phyloP scores from a whole-genome alignment of 192 early-diverging fungal genomes.

The Linnemannia zychae region DNA sequence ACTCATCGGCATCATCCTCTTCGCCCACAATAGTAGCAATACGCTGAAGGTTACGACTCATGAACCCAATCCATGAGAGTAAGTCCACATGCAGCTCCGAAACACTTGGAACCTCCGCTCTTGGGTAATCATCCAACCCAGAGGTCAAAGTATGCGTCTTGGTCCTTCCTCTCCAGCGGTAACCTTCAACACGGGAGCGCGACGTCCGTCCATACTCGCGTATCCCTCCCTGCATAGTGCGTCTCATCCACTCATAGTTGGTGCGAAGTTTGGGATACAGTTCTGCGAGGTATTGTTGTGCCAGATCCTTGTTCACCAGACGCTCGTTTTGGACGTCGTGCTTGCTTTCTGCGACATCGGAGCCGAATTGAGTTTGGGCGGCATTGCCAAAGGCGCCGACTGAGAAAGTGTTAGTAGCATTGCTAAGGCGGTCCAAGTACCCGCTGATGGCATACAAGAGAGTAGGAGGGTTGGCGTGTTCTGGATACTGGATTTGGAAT shows the following conservation, averaged over 20 bases:
- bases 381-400: background rate
- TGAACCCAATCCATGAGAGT: constrained; percentile 81
- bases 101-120: constrained; percentile 76
- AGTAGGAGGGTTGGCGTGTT: constrained; percentile 95
- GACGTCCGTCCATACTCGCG: constrained; percentile 62
- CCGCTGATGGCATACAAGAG: constrained; percentile 77
- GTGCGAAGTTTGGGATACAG: constrained; percentile 75
- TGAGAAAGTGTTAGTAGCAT: constrained; percentile 11
- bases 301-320: constrained; percentile 59
- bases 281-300: constrained; percentile 56
- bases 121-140: constrained; percentile 96
- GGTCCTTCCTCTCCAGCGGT: constrained; percentile 92
- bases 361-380: constrained; percentile 19
- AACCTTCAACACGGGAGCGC: constrained; percentile 71
- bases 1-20: constrained; percentile 71
- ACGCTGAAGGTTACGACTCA: constrained; percentile 65
- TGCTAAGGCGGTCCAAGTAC: constrained; percentile 71
- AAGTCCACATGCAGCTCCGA: constrained; percentile 87
- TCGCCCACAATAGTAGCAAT: constrained; percentile 71
- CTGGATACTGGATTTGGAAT: constrained; percentile 94
- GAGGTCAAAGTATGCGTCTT: constrained; percentile 88
- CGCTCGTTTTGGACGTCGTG: constrained; percentile 53
- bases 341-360: constrained; percentile 10
- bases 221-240: constrained; percentile 80
- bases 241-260: constrained; percentile 86